phyloP scores from a whole-genome alignment of 371 early-diverging fungal species.

The Circinella umbellata region DNA sequence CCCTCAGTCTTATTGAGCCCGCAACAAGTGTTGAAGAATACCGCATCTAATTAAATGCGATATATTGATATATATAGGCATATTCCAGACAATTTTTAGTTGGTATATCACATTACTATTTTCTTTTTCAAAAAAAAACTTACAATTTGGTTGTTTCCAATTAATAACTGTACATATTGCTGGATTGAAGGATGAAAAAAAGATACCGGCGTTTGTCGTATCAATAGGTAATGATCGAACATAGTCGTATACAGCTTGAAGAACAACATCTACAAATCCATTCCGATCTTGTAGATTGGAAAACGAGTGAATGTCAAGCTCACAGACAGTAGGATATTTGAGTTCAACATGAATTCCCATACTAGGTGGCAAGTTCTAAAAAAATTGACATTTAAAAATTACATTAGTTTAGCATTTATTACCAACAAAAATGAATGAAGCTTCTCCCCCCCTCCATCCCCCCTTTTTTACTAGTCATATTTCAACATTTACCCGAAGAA shows the following conservation, averaged over 20 bases:
- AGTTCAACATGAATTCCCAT: slow-evolving; percentile 87
- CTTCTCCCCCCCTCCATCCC: not conserved
- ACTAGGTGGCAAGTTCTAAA: slow-evolving; percentile 68
- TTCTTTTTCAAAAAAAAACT: slow-evolving; percentile 27
- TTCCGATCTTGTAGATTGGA: slow-evolving; percentile 73
- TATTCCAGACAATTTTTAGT: not conserved
- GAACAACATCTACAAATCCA: slow-evolving; percentile 81
- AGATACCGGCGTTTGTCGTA: slow-evolving; percentile 40
- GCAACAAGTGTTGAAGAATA: slow-evolving; percentile 83
- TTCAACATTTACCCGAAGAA: slow-evolving; percentile 62
- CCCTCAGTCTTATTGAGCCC: slow-evolving; percentile 63
- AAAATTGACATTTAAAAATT: not conserved
- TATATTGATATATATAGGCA: not conserved
- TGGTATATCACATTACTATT: too few relatives aligned
- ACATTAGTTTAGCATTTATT: not conserved
- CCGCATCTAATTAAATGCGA: slow-evolving; percentile 65
- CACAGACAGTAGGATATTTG: slow-evolving; percentile 77
- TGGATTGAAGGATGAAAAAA: slow-evolving; percentile 92
- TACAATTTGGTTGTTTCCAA: slow-evolving; percentile 98
- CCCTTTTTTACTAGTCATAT: not conserved
- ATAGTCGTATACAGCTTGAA: slow-evolving; percentile 80
- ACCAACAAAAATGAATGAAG: not conserved
- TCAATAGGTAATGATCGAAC: slow-evolving; percentile 45
- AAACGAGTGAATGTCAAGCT: slow-evolving; percentile 55
- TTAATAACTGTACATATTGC: slow-evolving; percentile 90